Conservation (phyloP, 768 basidiomycete species). For the Rhodotorula diobovata region DNA sequence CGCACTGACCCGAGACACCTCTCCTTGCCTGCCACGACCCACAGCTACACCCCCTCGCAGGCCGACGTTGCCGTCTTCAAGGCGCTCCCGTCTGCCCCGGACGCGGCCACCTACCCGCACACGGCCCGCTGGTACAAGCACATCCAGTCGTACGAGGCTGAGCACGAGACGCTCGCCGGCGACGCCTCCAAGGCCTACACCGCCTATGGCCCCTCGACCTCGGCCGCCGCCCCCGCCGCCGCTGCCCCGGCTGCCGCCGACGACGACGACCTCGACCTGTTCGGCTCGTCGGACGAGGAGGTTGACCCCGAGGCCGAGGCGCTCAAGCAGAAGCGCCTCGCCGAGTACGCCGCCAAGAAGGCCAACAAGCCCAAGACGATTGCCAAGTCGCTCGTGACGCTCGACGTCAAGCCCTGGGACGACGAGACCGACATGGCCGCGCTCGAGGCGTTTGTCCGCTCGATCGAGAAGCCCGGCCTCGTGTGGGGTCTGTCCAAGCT, state of each 20-base stretch:
- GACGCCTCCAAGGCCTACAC: conserved; percentile 75
- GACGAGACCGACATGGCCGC: conserved; percentile 95
- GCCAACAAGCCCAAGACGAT: conserved; percentile 70
- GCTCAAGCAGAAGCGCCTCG: conserved; percentile 86
- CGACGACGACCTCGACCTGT: conserved; percentile 77
- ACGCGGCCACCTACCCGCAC: conserved; percentile 63
- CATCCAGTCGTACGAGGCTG: conserved; percentile 76
- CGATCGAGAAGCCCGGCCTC: conserved; percentile 81
- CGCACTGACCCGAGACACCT: too few species aligned
- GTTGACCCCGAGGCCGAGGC: conserved; percentile 79
- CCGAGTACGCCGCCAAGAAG: conserved; percentile 89
- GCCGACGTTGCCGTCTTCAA: conserved; percentile 91
- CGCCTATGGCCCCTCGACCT: conserved; percentile 59
- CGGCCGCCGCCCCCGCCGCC: conserved; percentile 51
- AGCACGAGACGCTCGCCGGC: conserved; percentile 73
- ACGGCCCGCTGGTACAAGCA: conserved; percentile 89
- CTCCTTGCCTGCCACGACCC: conserved; percentile 26
- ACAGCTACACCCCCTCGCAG: conserved; percentile 84
- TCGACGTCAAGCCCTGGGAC: conserved; percentile 95
- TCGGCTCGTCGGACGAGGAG: conserved; percentile 76
- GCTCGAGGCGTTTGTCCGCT: conserved; percentile 75
- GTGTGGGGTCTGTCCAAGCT: conserved; percentile 94
- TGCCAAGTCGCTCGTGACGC: conserved; percentile 84
- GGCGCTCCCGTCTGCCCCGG: conserved; percentile 64
- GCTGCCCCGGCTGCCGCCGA: conserved; percentile 52